phyloP scores from a whole-genome alignment of 164 flowering plant genomes.

The Stephania yunnanensis region DNA sequence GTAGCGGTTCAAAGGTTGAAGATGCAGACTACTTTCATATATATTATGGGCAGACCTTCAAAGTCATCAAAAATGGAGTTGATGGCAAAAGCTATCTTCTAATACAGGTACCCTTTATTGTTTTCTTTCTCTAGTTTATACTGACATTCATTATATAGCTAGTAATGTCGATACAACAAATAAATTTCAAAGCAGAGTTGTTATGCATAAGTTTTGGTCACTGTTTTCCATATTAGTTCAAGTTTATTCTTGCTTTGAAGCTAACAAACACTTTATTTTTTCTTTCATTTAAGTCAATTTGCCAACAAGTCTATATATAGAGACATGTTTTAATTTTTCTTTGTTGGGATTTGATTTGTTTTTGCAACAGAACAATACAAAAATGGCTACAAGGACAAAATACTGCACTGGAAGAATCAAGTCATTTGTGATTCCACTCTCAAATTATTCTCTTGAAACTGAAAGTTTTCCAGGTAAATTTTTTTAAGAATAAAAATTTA shows the following conservation, averaged over 20 bases:
- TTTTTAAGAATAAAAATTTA: too few species aligned
- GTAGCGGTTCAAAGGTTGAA: constrained; percentile 44
- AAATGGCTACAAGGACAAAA: constrained; percentile 69
- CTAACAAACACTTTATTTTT: too few species aligned
- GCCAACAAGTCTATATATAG: too few species aligned
- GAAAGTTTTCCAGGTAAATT: constrained; percentile 53
- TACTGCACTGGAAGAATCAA: constrained; percentile 88
- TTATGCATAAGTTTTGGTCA: too few species aligned
- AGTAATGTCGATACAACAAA: too few species aligned
- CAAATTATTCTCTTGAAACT: constrained; percentile 67
- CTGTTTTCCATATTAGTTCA: too few species aligned
- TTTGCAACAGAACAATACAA: constrained; percentile 45
- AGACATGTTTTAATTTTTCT: background rate
- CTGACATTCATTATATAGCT: too few species aligned
- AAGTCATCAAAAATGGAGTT: constrained; percentile 80
- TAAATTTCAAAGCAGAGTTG: too few species aligned
- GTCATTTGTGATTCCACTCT: constrained; percentile 71
- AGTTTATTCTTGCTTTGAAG: too few species aligned
- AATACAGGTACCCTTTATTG: constrained; percentile 50
- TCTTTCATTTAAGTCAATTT: too few species aligned
- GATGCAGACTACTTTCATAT: constrained; percentile 67
- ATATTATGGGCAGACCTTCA: constrained; percentile 89
- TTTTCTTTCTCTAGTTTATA: background rate
- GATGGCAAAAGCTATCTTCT: constrained; percentile 93
- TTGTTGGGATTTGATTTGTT: background rate